Evolutionary conservation across 306 rosid genomes (phyloP).

Genomic region (Sesbania bispinosa): DNA sequence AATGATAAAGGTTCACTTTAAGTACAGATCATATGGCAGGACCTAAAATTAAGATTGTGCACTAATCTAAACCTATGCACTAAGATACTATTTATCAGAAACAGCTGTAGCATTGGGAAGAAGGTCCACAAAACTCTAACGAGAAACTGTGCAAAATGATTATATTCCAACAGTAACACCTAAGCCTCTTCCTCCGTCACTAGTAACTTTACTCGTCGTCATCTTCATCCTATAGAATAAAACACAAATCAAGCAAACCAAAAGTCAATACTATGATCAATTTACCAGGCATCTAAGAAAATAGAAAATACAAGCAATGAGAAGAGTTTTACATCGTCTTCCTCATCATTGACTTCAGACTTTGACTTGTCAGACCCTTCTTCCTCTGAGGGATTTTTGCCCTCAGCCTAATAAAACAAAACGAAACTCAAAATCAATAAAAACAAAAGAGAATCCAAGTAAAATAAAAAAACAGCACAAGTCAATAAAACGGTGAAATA

Average conservation of each 20-base stretch:
- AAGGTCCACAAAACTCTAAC: not conserved
- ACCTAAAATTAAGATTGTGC: not conserved
- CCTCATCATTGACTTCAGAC: slow-evolving; percentile 75
- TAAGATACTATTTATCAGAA: slow-evolving; percentile 20
- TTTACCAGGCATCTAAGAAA: not conserved
- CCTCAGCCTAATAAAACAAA: slow-evolving; percentile 44
- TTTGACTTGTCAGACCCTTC: slow-evolving; percentile 80
- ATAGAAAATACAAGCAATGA: not conserved
- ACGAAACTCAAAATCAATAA: not conserved
- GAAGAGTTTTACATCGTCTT: slow-evolving; percentile 38
- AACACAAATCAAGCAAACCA: not conserved
- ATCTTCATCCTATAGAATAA: slow-evolving; percentile 42
- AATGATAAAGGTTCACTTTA: not conserved
- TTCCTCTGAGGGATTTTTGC: slow-evolving; percentile 51
- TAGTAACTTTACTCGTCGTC: slow-evolving; percentile 36
- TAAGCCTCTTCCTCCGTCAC: not conserved
- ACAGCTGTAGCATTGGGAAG: slow-evolving; percentile 14
- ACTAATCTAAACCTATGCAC: slow-evolving; percentile 6
- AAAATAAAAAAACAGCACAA: too few relatives aligned
- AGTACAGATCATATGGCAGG: too few relatives aligned
- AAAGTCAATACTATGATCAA: not conserved
- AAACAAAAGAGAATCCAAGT: not conserved
- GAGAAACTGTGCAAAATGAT: slow-evolving; percentile 14
- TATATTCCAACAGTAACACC: slow-evolving; percentile 20
- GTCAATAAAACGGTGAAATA: too few relatives aligned